Evolutionary conservation across 768 basidiomycete species (phyloP), one percentile per base, ranked within the genome.

Genomic region (Mycena polygramma): DNA sequence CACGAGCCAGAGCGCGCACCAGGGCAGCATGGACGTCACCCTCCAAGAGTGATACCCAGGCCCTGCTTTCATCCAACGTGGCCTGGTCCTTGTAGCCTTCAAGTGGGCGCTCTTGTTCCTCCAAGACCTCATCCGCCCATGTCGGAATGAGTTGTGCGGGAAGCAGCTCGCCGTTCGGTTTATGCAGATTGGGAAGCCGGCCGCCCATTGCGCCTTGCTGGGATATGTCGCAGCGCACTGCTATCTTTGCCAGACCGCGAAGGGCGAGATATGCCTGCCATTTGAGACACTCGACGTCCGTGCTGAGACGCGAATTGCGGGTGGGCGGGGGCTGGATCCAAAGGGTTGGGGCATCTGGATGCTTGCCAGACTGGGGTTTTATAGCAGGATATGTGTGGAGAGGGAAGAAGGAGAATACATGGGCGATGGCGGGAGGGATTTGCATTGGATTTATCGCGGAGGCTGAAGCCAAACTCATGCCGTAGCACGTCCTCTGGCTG

Each of bases 201-300:
- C 85, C 86, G 66, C 89, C 92, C 46, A 93, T 79, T 7, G 89
- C 91, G 41, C 94, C 94, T 61, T 92, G 90, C 26, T 88, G 83
- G 19, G 87, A 77, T 36, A 96, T 83, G 79, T 95, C 92, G 81
- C 88, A 92, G 52, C 92, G 88, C 17, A 94, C 78, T 24, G 79
- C 80, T 63, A 93, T 79, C 74, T 78, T 71, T 22, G 74, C 76
- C 68, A 92, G 76, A 10, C 88, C 89, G 66, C 92, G 90, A 57
- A 92, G 88, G 30, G 91, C 91, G 57, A 93, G 83, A 74, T 92
- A 94, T 0, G 94, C 93, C 79, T 96, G 94, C 94, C 94, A 95
- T 81, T 94, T 95, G 77, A 96, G 87, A 78, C 94, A 95, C 74
- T 95, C 93, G 74, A 95, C 90, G 80, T 95, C 94, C 62, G 85